Percentiles rank a stretch among this genome's conserved stretches.
phyloP scores from a whole-genome alignment of 2,329 filamentous ascomycete genomes.

The Cladosporium austrohemisphaericum region DNA sequence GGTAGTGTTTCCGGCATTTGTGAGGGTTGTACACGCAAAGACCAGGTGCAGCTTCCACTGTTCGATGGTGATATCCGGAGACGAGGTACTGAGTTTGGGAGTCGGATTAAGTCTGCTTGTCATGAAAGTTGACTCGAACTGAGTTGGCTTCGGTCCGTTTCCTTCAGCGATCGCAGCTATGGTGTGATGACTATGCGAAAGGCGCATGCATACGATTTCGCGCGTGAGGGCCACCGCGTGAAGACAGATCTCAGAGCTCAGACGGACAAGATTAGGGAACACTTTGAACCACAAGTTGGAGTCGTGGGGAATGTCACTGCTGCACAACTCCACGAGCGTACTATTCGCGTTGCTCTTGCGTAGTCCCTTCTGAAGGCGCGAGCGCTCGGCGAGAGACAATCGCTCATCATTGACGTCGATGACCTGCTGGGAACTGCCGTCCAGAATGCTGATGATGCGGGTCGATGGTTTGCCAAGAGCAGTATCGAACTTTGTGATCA shows the following conservation, averaged over 20 bases:
- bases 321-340: conserved; percentile 87
- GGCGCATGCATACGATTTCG: conserved; percentile 86
- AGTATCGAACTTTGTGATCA: conserved; percentile 90
- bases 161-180: conserved; percentile 77
- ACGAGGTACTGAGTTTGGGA: conserved; percentile 55
- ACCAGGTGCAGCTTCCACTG: conserved; percentile 98
- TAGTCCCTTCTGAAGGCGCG: conserved; percentile 83
- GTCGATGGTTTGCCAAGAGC: conserved; percentile 74
- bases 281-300: conserved; percentile 96
- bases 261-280: conserved; percentile 88
- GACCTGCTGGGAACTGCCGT: conserved; percentile 81
- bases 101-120: conserved; percentile 53
- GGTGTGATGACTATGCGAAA: conserved; percentile 86
- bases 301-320: conserved; percentile 92
- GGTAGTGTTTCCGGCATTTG: conserved; percentile 61
- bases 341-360: conserved; percentile 79
- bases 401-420: conserved; percentile 92
- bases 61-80: conserved; percentile 84
- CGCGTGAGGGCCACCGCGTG: conserved; percentile 87
- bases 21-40: conserved; percentile 93
- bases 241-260: conserved; percentile 85
- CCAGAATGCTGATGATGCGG: conserved; percentile 85
- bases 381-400: conserved; percentile 85
- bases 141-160: conserved; percentile 43
- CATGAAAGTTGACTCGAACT: conserved; percentile 16